phyloP scores from a whole-genome alignment of 768 basidiomycete species.

The Sarcodon sp. region DNA sequence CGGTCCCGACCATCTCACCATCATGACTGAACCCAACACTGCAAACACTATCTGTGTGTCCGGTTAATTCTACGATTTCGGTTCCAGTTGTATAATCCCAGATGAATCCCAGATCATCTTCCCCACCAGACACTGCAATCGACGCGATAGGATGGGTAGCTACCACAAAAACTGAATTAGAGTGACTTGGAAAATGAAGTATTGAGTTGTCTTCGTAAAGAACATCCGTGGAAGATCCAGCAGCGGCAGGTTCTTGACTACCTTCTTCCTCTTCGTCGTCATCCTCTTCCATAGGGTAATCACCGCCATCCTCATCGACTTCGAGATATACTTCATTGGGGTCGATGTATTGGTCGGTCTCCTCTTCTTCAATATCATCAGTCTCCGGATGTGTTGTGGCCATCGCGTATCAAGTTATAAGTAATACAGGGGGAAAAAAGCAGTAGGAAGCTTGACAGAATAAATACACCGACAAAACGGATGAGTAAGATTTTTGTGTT shows the following conservation, averaged over 20 bases:
- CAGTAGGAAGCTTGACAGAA: too few relatives aligned
- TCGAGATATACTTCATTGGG: constrained; percentile 55
- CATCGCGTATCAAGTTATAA: constrained; percentile 7
- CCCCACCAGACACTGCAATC: constrained; percentile 85
- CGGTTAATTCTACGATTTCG: constrained; percentile 72
- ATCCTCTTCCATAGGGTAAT: constrained; percentile 63
- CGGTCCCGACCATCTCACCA: constrained; percentile 89
- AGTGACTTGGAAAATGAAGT: constrained; percentile 57
- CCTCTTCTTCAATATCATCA: constrained; percentile 24
- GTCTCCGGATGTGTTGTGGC: constrained; percentile 21
- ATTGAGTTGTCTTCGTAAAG: constrained; percentile 48
- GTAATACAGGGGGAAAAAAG: neutral
- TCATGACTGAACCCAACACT: constrained; percentile 70
- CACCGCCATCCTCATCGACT: constrained; percentile 44
- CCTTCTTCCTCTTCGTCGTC: constrained; percentile 12
- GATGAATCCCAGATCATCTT: constrained; percentile 90
- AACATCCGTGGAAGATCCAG: constrained; percentile 8
- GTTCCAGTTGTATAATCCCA: constrained; percentile 83
- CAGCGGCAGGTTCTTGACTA: constrained; percentile 3
- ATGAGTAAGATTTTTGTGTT: too few relatives aligned
- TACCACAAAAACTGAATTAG: constrained; percentile 72
- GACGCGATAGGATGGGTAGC: constrained; percentile 74
- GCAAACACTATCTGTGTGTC: constrained; percentile 88
- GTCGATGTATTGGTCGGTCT: constrained; percentile 49
- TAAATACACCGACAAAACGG: too few relatives aligned